A percentile compares a stretch with the other conserved stretches of the same genome.
Conservation (phyloP, 2,329 filamentous ascomycete genomes). For the Dactylellina parvicollis region DNA sequence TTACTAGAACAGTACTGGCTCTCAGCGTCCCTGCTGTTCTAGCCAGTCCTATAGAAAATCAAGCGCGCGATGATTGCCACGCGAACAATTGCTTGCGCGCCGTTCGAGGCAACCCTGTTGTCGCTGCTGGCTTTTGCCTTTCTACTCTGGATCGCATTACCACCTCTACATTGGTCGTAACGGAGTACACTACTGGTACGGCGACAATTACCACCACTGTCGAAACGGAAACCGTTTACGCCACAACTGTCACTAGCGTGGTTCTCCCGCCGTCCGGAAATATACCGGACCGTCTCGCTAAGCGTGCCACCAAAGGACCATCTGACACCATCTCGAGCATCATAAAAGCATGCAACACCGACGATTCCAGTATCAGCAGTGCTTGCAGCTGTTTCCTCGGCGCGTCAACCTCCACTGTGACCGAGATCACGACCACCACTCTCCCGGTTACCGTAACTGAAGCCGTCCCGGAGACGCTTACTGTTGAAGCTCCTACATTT, state of each 20-base stretch:
- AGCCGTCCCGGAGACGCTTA: conserved; percentile 6
- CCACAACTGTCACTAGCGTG: conserved; percentile 2
- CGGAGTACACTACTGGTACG: conserved; percentile 7
- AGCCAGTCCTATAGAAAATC: conserved; percentile 1
- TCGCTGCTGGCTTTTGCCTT: conserved; percentile 7
- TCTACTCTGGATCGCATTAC: conserved; percentile 6
- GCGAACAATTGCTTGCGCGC: conserved; percentile 23
- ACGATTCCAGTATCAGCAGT: conserved; percentile 3
- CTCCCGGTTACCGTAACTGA: conserved; percentile 16
- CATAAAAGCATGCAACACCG: conserved; percentile 1
- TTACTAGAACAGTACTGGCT: conserved; percentile 8
- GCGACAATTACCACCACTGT: conserved; percentile 1
- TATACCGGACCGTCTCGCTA: neutral
- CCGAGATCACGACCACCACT: conserved; percentile 4
- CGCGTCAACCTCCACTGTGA: conserved; percentile 7
- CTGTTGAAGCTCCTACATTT: conserved; percentile 3
- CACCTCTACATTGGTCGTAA: neutral
- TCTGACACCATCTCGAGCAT: neutral
- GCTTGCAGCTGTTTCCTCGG: conserved; percentile 30
- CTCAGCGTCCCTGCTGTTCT: conserved; percentile 8
- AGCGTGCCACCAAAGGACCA: neutral
- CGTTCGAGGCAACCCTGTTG: conserved; percentile 3
- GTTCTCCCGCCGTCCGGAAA: conserved; percentile 18
- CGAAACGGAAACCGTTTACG: conserved; percentile 4
- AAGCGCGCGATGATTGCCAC: conserved; percentile 1